phyloP scores from a whole-genome alignment of 2,329 filamentous ascomycete genomes.

The Fusarium setosum region DNA sequence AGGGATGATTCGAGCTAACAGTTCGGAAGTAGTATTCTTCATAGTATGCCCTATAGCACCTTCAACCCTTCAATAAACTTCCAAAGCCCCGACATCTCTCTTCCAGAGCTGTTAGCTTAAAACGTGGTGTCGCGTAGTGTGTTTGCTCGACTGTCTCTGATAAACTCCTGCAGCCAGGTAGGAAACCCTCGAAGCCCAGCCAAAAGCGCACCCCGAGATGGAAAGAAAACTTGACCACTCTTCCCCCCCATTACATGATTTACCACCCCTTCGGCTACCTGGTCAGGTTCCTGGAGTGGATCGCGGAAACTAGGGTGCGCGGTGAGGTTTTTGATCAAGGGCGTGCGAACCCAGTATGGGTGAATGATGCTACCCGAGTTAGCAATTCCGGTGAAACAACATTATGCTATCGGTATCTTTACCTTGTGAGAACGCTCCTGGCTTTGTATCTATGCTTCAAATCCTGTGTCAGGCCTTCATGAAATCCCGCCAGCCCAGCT shows the following conservation, averaged over 20 bases:
- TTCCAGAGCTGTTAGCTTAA: neutral
- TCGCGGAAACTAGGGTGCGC: slow-evolving; percentile 33
- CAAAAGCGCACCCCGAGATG: slow-evolving; percentile 28
- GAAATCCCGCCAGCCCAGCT: slow-evolving; percentile 70
- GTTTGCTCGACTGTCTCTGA: slow-evolving; percentile 10
- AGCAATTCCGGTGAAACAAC: neutral
- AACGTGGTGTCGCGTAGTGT: slow-evolving; percentile 6
- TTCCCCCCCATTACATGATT: slow-evolving; percentile 54
- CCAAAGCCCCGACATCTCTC: too few relatives aligned
- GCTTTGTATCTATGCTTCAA: slow-evolving; percentile 67
- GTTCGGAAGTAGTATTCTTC: too few relatives aligned
- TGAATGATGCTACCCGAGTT: slow-evolving; percentile 56
- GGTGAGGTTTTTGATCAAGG: slow-evolving; percentile 30
- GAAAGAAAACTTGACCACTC: slow-evolving; percentile 57
- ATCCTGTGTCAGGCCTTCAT: slow-evolving; percentile 69
- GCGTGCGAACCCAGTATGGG: slow-evolving; percentile 49
- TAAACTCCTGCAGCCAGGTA: slow-evolving; percentile 28
- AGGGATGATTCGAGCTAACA: too few relatives aligned
- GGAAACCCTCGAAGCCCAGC: slow-evolving; percentile 21
- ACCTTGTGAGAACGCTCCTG: slow-evolving; percentile 67
- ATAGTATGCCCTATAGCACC: neutral
- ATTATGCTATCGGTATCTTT: neutral
- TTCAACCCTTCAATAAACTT: neutral
- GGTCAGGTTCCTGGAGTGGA: slow-evolving; percentile 28
- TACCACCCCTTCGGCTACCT: slow-evolving; percentile 54